Conservation (phyloP, 2,329 filamentous ascomycete genomes). For the Penicillium aurantiogriseum region DNA sequence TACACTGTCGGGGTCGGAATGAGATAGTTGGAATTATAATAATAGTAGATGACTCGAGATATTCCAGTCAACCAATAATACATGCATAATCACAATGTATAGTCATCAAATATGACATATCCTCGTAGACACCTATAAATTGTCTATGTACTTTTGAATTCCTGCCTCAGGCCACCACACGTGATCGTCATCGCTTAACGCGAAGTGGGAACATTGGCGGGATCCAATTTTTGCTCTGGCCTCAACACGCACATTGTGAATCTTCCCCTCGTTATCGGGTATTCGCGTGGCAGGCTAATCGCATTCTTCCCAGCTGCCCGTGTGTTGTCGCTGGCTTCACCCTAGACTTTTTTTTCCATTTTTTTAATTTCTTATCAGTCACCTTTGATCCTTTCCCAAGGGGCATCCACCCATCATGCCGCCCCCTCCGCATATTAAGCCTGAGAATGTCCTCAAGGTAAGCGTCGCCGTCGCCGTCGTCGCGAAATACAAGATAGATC, state of each 20-base stretch:
- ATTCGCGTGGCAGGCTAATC: slow-evolving; percentile 38
- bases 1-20: slow-evolving; percentile 4
- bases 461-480: slow-evolving; percentile 24
- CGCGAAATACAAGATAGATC: slow-evolving; percentile 10
- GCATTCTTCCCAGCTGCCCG: slow-evolving; percentile 33
- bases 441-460: slow-evolving; percentile 95
- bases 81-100: background rate
- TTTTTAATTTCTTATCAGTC: slow-evolving; percentile 9
- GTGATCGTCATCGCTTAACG: slow-evolving; percentile 39
- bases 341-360: slow-evolving; percentile 5
- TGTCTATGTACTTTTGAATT: too few relatives aligned
- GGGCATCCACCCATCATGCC: slow-evolving; percentile 64
- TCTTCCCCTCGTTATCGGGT: slow-evolving; percentile 31
- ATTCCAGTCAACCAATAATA: background rate
- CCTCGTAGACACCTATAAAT: background rate
- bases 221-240: slow-evolving; percentile 33
- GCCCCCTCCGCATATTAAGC: slow-evolving; percentile 94
- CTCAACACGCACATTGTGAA: slow-evolving; percentile 34
- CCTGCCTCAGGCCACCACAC: slow-evolving; percentile 21
- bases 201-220: slow-evolving; percentile 32
- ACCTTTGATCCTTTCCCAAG: slow-evolving; percentile 23
- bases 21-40: slow-evolving; percentile 3
- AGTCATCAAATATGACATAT: background rate
- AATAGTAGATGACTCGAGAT: background rate
- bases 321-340: slow-evolving; percentile 24